Percentiles rank a stretch among this genome's conserved stretches.
Evolutionary conservation across 2,329 filamentous ascomycete species (phyloP).

Genomic region (Emmonsiellopsis sp.): DNA sequence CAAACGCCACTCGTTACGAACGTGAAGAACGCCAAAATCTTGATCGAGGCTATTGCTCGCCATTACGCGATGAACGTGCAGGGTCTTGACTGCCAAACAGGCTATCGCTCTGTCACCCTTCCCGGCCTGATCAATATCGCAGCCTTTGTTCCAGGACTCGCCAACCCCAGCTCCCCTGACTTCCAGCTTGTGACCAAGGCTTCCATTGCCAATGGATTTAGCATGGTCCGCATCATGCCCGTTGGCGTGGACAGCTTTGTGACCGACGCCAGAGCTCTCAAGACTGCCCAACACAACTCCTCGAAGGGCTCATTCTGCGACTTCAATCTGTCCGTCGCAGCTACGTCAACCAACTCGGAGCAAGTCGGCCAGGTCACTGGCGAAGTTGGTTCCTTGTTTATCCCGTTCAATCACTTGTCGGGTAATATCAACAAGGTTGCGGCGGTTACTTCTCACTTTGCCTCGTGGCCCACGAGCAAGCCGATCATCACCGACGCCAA

Average conservation of each 20-base stretch:
- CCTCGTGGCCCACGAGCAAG: slow-evolving; percentile 66
- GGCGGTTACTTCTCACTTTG: slow-evolving; percentile 68
- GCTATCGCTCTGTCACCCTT: slow-evolving; percentile 64
- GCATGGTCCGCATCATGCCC: slow-evolving; percentile 71
- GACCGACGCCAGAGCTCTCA: slow-evolving; percentile 61
- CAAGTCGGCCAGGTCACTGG: slow-evolving; percentile 63
- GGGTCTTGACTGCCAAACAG: slow-evolving; percentile 84
- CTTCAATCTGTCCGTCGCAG: slow-evolving; percentile 70
- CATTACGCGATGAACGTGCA: slow-evolving; percentile 78
- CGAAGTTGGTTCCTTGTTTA: slow-evolving; percentile 71
- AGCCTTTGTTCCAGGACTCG: slow-evolving; percentile 68
- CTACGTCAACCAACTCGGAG: slow-evolving; percentile 62
- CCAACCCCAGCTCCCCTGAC: slow-evolving; percentile 54
- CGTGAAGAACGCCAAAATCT: slow-evolving; percentile 96
- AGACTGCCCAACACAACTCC: slow-evolving; percentile 61
- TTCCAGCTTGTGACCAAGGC: slow-evolving; percentile 62
- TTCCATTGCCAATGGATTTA: slow-evolving; percentile 66
- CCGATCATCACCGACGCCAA: slow-evolving; percentile 75
- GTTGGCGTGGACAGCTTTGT: slow-evolving; percentile 63
- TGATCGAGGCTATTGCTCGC: slow-evolving; percentile 86
- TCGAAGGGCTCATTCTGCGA: slow-evolving; percentile 61
- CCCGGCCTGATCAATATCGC: slow-evolving; percentile 70
- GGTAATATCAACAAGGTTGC: slow-evolving; percentile 79
- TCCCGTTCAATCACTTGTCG: slow-evolving; percentile 71
- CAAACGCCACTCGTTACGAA: slow-evolving; percentile 96